These are phyloP conservation scores for Sicyos baderoa DNA, from an alignment of 306 rosid genomes.

Conservation along the genomic window DNA sequence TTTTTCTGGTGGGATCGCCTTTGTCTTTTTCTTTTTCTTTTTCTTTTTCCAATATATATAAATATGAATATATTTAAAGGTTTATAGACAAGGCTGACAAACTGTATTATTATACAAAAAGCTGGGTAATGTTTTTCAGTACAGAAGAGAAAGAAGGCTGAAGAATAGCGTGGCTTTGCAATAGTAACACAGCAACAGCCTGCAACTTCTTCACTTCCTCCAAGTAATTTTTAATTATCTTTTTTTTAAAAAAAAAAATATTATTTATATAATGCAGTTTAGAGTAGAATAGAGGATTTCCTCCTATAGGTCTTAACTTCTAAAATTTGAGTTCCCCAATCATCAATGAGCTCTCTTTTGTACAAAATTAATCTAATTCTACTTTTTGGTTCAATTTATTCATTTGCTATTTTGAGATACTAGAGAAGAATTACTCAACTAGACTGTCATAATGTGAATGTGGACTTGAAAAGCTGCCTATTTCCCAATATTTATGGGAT, in stretches of 20 bases:
- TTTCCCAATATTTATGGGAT: too few species aligned
- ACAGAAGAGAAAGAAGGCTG: conserved; percentile 3
- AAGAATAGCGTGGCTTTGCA: conserved; percentile 14
- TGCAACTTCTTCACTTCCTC: background rate
- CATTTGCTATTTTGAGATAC: background rate
- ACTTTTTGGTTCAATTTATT: background rate
- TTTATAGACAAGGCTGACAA: conserved; percentile 15
- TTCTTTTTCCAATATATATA: background rate
- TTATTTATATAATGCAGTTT: background rate
- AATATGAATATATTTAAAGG: background rate
- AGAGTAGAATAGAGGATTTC: too few species aligned
- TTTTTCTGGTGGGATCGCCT: background rate
- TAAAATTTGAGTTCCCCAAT: too few species aligned
- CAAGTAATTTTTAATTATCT: background rate
- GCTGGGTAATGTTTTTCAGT: conserved; percentile 16
- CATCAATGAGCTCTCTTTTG: background rate
- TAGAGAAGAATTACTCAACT: too few species aligned
- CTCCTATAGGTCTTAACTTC: too few species aligned
- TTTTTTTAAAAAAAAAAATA: background rate
- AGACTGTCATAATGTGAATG: too few species aligned
- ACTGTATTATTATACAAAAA: conserved; percentile 11
- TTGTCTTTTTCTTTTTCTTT: background rate
- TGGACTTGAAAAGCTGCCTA: too few species aligned
- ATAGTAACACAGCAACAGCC: background rate
- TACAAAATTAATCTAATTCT: background rate